Evolutionary conservation across 2,329 filamentous ascomycete species (phyloP), one percentile per base, ranked within the genome.

Genomic region (Scopulariopsis brevicaulis): DNA sequence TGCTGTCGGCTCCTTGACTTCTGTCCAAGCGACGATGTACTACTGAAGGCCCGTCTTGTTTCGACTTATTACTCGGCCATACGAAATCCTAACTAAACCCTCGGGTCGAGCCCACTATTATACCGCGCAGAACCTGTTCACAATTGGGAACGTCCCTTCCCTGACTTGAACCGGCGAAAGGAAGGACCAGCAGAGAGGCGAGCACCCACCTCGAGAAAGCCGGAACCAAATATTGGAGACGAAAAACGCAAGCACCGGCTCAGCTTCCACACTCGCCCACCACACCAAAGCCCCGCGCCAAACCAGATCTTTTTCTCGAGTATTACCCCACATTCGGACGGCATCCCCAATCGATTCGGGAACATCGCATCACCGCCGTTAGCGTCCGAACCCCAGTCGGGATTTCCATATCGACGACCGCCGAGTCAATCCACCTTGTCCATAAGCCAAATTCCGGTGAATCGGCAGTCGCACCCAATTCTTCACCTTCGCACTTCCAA

Each of bases 1-100:
- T 70, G 71, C 66, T 69, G 60, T 63, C 67, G 64, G 70, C 70
- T 61, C 70, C 70, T 64, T 73, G 71, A 73, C 51, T 24, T 20
- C 20, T 22, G 20, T n/a, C 46, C 40, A 10, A n/a, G 35, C 55
- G 32, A 58, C 12, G 40, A 24, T 20, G 46, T 14, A 18, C 28
- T 18, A 40, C 43, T 32, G 10, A 15, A 24, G 22, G 24, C 25
- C 43, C 22, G 11, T 25, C 35, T 34, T 35, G 22, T 12, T 46
- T 24, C 46, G 18, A 54, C 43, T 48, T 25, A 57, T 32, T 24
- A 18, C 43, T 18, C 48, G 20, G 40, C 25, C n/a, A 11, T 22
- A 8, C 12, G 22, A 6, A n/a, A 6, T 24, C 46, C 24, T 50
- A 8, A 50, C n/a, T n/a, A n/a, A n/a, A n/a, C n/a, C n/a, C n/a